A percentile compares a stretch with the other conserved stretches of the same genome.
These are phyloP conservation scores for Wickerhamiella infanticola DNA, from an alignment of 1,139 yeast species.

Conservation along the genomic window DNA sequence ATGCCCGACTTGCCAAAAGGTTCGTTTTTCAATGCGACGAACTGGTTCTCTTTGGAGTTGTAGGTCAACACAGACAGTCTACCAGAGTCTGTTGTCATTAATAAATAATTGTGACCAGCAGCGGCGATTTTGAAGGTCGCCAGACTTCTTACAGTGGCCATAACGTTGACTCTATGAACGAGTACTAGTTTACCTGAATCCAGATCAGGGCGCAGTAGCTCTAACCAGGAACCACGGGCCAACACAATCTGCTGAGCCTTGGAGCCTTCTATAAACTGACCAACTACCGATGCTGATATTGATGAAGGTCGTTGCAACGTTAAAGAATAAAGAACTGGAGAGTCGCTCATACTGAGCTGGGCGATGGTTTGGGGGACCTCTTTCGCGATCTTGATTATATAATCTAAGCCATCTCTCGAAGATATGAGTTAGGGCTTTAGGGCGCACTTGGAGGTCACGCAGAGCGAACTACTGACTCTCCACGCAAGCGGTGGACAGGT, in stretches of 20 bases:
- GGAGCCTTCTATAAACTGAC: constrained; percentile 46
- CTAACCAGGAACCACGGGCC: constrained; percentile 39
- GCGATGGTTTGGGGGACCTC: neutral
- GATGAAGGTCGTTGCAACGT: constrained; percentile 47
- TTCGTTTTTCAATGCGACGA: constrained; percentile 42
- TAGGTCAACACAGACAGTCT: constrained; percentile 44
- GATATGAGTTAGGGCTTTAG: neutral
- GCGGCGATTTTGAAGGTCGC: constrained; percentile 39
- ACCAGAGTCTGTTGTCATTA: constrained; percentile 77
- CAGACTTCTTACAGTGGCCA: constrained; percentile 45
- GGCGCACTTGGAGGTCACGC: neutral
- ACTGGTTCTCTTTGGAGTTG: constrained; percentile 26
- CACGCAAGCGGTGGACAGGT: too few species aligned
- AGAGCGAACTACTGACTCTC: too few species aligned
- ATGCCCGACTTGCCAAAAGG: constrained; percentile 66
- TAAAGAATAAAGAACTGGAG: constrained; percentile 37
- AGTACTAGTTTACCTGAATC: constrained; percentile 39
- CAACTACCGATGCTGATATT: constrained; percentile 40
- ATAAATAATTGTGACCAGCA: constrained; percentile 38
- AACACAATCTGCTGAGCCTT: constrained; percentile 51
- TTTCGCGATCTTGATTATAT: neutral
- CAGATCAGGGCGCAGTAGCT: constrained; percentile 37
- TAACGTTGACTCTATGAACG: constrained; percentile 33
- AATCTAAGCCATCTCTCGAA: neutral
- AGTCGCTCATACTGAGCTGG: neutral